Evolutionary conservation across 148 eudicot species (phyloP).

Genomic region (Polygonum maritimum): DNA sequence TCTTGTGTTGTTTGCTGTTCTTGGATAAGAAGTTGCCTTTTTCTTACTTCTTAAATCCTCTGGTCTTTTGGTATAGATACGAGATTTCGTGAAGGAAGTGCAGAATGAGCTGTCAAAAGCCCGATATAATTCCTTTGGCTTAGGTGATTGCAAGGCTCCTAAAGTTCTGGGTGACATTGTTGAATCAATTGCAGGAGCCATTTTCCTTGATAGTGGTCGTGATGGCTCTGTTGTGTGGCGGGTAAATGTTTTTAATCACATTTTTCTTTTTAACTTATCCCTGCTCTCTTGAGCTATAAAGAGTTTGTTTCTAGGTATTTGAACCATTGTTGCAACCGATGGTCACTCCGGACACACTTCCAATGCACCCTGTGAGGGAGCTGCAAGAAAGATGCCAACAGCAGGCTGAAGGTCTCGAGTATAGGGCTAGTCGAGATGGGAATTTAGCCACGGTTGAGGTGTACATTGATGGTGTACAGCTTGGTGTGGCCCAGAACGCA

Average conservation of each 20-base stretch:
- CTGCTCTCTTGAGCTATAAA: neutral
- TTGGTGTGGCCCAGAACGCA: constrained; percentile 83
- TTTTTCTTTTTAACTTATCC: neutral
- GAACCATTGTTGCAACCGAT: constrained; percentile 92
- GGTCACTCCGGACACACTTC: constrained; percentile 98
- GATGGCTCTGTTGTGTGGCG: constrained; percentile 71
- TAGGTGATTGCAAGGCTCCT: constrained; percentile 98
- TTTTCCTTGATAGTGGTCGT: constrained; percentile 74
- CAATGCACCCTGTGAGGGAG: constrained; percentile 99
- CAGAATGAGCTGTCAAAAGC: constrained; percentile 57
- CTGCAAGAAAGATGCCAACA: constrained; percentile 98
- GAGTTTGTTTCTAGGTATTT: constrained; percentile 44
- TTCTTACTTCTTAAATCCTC: neutral
- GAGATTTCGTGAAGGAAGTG: constrained; percentile 93
- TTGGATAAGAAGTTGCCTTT: neutral
- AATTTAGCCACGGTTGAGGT: constrained; percentile 95
- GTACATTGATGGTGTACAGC: constrained; percentile 75
- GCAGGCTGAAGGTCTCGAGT: constrained; percentile 94
- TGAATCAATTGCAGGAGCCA: constrained; percentile 95
- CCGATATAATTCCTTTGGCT: constrained; percentile 82
- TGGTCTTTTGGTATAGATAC: constrained; percentile 39
- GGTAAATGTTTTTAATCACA: constrained; percentile 29
- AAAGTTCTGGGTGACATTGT: constrained; percentile 97
- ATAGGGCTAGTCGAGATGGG: constrained; percentile 78
- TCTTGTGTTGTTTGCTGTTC: neutral